A percentile compares a stretch with the other conserved stretches of the same genome.
Evolutionary conservation across 441 rosid species (phyloP).

Genomic region (Adansonia gregorii): DNA sequence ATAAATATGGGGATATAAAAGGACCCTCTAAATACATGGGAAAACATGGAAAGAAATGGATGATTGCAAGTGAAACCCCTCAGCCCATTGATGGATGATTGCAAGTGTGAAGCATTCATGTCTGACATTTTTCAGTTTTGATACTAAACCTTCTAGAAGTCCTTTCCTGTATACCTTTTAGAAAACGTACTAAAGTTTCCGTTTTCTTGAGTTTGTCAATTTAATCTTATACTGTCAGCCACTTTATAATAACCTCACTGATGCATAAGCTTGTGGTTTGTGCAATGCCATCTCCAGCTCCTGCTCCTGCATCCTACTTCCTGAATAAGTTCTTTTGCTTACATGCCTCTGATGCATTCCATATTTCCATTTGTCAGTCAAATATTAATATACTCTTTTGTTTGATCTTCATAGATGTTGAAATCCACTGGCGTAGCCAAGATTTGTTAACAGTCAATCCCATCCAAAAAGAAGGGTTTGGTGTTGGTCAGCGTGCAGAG

Average conservation of each 20-base stretch:
- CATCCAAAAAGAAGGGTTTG: conserved; percentile 61
- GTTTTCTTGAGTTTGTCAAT: neutral
- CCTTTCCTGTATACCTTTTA: neutral
- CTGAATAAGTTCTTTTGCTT: conserved; percentile 1
- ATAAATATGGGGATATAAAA: no score
- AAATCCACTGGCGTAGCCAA: conserved; percentile 58
- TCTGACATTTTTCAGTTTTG: neutral
- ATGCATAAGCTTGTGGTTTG: neutral
- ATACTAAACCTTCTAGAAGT: neutral
- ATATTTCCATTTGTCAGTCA: conserved; percentile 4
- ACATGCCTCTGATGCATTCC: neutral
- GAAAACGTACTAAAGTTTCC: neutral
- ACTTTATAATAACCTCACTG: neutral
- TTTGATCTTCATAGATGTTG: conserved; percentile 60
- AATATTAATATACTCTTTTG: neutral
- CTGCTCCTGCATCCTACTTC: neutral
- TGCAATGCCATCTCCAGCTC: neutral
- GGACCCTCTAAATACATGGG: no score
- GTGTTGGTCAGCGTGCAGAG: conserved; percentile 59
- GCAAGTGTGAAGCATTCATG: neutral
- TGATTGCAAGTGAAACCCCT: neutral
- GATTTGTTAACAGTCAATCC: conserved; percentile 52
- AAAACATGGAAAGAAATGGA: no score
- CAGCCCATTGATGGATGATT: conserved; percentile 3
- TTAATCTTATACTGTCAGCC: neutral